Percentiles rank a stretch among this genome's conserved stretches.
Evolutionary conservation across 805 yeast genomes (phyloP).

Genomic region (Pichia cephalocereana): DNA sequence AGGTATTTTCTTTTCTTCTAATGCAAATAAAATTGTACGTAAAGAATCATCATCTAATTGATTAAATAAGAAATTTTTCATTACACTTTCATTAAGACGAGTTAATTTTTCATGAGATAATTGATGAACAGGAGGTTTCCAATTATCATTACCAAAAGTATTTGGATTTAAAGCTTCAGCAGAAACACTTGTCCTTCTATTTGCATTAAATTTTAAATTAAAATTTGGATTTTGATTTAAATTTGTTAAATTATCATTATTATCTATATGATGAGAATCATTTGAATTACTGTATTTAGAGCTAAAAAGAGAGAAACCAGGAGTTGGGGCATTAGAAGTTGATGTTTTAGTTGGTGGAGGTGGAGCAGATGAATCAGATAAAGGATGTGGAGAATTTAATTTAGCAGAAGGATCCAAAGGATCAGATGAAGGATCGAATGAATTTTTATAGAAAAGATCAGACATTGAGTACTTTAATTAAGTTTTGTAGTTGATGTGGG

Average conservation of each 20-base stretch:
- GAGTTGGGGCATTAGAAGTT: background rate
- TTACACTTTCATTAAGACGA: conserved; percentile 62
- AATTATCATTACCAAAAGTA: conserved; percentile 52
- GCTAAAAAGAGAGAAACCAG: background rate
- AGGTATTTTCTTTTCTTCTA: conserved; percentile 58
- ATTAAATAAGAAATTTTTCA: conserved; percentile 75
- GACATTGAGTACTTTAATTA: background rate
- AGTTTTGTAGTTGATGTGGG: too few species aligned
- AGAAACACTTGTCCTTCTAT: conserved; percentile 81
- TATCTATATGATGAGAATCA: too few species aligned
- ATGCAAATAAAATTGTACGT: conserved; percentile 72
- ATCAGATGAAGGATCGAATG: conserved; percentile 7
- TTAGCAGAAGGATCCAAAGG: conserved; percentile 6
- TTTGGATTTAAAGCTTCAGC: conserved; percentile 83
- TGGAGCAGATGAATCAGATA: background rate
- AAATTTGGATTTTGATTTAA: too few species aligned
- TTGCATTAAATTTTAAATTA: conserved; percentile 39
- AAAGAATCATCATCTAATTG: conserved; percentile 73
- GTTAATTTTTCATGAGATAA: conserved; percentile 53
- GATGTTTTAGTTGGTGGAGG: too few species aligned
- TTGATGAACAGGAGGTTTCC: conserved; percentile 66
- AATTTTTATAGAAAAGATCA: background rate
- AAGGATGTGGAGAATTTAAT: background rate
- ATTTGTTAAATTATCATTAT: conserved; percentile 11
- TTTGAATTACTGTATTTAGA: too few species aligned